Evolutionary conservation across 805 yeast genomes (phyloP).

Genomic region (Starmera pachycereana): DNA sequence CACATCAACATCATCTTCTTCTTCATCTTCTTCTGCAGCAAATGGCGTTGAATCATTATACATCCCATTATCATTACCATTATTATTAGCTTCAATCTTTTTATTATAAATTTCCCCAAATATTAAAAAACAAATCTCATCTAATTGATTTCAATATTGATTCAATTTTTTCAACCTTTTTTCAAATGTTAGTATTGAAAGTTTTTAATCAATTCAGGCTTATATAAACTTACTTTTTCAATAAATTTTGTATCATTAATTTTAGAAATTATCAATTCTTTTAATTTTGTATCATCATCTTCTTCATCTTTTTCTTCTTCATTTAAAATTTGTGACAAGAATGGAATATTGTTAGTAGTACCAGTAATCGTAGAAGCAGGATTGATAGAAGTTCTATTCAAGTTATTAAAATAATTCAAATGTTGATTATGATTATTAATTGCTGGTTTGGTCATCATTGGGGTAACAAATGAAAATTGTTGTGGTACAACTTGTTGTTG

Average conservation of each 20-base stretch:
- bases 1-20: neutral
- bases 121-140: neutral
- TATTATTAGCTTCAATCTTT: constrained; percentile 5
- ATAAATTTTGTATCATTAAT: constrained; percentile 16
- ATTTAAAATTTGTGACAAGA: constrained; percentile 10
- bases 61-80: constrained; percentile 7
- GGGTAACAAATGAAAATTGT: no score
- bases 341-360: constrained; percentile 1
- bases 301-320: neutral
- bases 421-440: no score
- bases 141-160: constrained; percentile 9
- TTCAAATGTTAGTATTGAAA: no score
- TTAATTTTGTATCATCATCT: constrained; percentile 11
- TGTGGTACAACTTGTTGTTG: no score
- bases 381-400: neutral
- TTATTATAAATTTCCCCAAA: constrained; percentile 1
- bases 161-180: constrained; percentile 10
- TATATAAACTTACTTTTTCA: neutral
- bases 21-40: neutral
- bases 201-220: no score
- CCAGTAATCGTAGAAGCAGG: neutral
- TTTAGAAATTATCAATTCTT: constrained; percentile 8
- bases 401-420: no score
- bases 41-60: constrained; percentile 1
- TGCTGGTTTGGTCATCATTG: no score